Conservation (phyloP, 805 yeast species). For the Hanseniaspora osmophila region DNA sequence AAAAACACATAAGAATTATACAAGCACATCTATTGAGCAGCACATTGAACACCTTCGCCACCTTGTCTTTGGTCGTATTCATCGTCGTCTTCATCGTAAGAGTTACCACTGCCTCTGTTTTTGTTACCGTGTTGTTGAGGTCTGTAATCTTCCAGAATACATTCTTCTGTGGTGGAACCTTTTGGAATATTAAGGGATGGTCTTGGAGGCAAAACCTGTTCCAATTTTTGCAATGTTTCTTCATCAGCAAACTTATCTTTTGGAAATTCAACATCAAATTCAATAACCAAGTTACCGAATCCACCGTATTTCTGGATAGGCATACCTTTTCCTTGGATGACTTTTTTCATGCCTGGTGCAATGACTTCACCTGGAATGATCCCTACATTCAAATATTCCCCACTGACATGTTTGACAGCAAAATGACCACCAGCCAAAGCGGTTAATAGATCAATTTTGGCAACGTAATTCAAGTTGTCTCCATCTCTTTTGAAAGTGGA, state of each 20-base stretch:
- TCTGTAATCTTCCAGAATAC: conserved; percentile 54
- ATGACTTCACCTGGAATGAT: conserved; percentile 89
- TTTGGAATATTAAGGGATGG: conserved; percentile 44
- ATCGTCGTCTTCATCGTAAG: conserved; percentile 33
- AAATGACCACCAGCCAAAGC: conserved; percentile 94
- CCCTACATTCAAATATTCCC: conserved; percentile 74
- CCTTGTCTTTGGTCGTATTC: conserved; percentile 37
- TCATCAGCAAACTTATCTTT: conserved; percentile 54
- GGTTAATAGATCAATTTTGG: conserved; percentile 80
- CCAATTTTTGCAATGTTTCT: conserved; percentile 60
- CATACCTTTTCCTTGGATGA: conserved; percentile 92
- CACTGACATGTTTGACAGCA: conserved; percentile 77
- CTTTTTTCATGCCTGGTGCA: conserved; percentile 68
- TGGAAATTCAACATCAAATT: conserved; percentile 87
- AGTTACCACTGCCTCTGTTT: conserved; percentile 18
- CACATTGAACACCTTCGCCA: conserved; percentile 50
- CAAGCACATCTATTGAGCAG: conserved; percentile 54
- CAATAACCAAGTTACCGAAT: conserved; percentile 72
- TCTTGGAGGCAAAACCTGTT: conserved; percentile 69
- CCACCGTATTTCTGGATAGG: conserved; percentile 81
- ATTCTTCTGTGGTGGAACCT: conserved; percentile 69
- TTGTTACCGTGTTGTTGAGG: conserved; percentile 41
- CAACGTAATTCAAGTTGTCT: conserved; percentile 72
- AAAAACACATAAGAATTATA: no score
- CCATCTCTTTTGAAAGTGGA: conserved; percentile 73